These are phyloP conservation scores for Kodamaea arcana DNA, from an alignment of 1,139 yeast genomes.

Conservation along the genomic window DNA sequence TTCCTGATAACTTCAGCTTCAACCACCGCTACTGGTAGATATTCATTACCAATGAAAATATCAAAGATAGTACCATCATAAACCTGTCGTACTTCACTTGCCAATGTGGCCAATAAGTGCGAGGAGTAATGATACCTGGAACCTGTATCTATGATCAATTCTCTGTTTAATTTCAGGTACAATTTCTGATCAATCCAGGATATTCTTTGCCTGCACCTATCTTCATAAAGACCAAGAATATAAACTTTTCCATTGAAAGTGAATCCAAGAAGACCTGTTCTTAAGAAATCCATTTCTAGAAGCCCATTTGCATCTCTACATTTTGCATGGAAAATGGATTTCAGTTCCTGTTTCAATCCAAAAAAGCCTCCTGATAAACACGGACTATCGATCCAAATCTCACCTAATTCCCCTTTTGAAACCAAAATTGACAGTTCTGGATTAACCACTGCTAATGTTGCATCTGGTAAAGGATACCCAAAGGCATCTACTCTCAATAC, in stretches of 20 bases:
- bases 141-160: constrained; percentile 33
- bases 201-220: constrained; percentile 74
- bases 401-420: constrained; percentile 81
- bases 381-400: constrained; percentile 93
- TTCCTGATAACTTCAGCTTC: constrained; percentile 73
- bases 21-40: constrained; percentile 79
- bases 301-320: constrained; percentile 68
- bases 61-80: constrained; percentile 93
- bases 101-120: constrained; percentile 76
- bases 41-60: constrained; percentile 76
- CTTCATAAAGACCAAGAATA: constrained; percentile 86
- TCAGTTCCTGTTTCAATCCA: constrained; percentile 66
- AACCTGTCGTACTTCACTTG: constrained; percentile 75
- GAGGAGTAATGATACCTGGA: constrained; percentile 76
- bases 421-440: constrained; percentile 79
- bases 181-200: constrained; percentile 58
- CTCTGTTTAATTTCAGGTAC: constrained; percentile 28
- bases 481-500: constrained; percentile 78
- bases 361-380: constrained; percentile 86
- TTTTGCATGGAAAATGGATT: constrained; percentile 74
- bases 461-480: constrained; percentile 93
- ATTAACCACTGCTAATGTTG: constrained; percentile 87
- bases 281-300: constrained; percentile 70
- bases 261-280: constrained; percentile 91
- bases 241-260: constrained; percentile 82